A percentile compares a stretch with the other conserved stretches of the same genome.
These are phyloP conservation scores for Daldinia eschscholtzii DNA, from an alignment of 2,329 filamentous ascomycete species.

Conservation along the genomic window DNA sequence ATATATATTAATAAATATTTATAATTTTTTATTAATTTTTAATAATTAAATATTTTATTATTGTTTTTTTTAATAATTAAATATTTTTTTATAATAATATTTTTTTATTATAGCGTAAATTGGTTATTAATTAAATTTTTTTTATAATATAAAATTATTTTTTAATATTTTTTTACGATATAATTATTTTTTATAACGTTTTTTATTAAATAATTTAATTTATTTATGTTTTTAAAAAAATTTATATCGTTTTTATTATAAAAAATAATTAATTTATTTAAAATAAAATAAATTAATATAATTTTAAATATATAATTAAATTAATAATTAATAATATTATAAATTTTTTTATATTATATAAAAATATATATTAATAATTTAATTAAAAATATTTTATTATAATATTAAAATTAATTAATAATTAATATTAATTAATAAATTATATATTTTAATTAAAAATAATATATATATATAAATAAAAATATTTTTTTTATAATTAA, in stretches of 20 bases:
- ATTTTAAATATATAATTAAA: not conserved
- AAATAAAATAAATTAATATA: not conserved
- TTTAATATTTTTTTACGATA: not conserved
- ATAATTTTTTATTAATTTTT: not conserved
- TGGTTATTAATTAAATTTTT: not conserved
- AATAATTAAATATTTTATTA: slow-evolving; percentile 1
- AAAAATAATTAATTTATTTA: not conserved
- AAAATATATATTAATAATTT: not conserved
- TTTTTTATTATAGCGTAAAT: not conserved
- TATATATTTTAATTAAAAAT: not conserved
- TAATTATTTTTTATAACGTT: not conserved
- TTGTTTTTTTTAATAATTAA: not conserved
- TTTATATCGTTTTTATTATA: not conserved
- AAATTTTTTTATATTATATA: not conserved
- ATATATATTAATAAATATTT: not conserved
- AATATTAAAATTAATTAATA: not conserved
- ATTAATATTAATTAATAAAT: too few species aligned
- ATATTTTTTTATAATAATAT: not conserved
- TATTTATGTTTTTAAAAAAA: not conserved
- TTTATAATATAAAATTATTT: not conserved
- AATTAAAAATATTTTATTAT: slow-evolving; percentile 3
- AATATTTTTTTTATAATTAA: not conserved
- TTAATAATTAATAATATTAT: not conserved
- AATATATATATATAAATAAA: not conserved
- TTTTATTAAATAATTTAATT: slow-evolving; percentile 1